phyloP scores from a whole-genome alignment of 495 filamentous ascomycete species.

The Tuber calosporum region DNA sequence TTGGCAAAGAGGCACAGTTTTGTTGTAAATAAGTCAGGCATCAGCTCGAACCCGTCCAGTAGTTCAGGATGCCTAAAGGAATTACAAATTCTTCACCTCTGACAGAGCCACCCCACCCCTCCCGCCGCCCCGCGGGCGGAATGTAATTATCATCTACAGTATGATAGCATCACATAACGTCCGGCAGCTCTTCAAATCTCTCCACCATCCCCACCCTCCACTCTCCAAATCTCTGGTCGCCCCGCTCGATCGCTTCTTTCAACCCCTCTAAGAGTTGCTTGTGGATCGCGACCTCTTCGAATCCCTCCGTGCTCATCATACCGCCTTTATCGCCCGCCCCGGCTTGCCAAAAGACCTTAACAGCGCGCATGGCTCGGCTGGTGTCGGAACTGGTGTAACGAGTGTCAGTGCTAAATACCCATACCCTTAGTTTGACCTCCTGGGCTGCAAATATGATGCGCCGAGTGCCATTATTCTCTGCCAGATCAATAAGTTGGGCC shows the following conservation, averaged over 20 bases:
- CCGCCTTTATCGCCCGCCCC: constrained; percentile 14
- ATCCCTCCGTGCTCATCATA: constrained; percentile 17
- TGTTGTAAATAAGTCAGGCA: background rate
- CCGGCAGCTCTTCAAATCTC: constrained; percentile 23
- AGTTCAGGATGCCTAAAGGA: background rate
- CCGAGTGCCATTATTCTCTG: constrained; percentile 20
- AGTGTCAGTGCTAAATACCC: constrained; percentile 66
- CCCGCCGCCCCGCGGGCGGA: background rate
- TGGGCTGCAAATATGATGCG: constrained; percentile 17
- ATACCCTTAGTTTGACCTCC: constrained; percentile 45
- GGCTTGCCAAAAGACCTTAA: constrained; percentile 36
- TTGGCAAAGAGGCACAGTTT: background rate
- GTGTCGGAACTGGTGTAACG: constrained; percentile 47
- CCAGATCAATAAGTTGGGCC: constrained; percentile 19
- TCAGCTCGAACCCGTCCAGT: background rate
- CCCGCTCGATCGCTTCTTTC: constrained; percentile 6
- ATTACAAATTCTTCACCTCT: background rate
- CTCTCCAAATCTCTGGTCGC: constrained; percentile 13
- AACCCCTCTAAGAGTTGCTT: constrained; percentile 21
- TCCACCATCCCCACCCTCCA: constrained; percentile 33
- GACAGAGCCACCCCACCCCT: no score
- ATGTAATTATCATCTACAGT: no score
- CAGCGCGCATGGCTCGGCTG: constrained; percentile 22
- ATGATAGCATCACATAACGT: background rate
- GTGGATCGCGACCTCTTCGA: constrained; percentile 30